These are phyloP conservation scores for Jaenimonas drosophilae DNA, from an alignment of 208 protist species.

Conservation along the genomic window DNA sequence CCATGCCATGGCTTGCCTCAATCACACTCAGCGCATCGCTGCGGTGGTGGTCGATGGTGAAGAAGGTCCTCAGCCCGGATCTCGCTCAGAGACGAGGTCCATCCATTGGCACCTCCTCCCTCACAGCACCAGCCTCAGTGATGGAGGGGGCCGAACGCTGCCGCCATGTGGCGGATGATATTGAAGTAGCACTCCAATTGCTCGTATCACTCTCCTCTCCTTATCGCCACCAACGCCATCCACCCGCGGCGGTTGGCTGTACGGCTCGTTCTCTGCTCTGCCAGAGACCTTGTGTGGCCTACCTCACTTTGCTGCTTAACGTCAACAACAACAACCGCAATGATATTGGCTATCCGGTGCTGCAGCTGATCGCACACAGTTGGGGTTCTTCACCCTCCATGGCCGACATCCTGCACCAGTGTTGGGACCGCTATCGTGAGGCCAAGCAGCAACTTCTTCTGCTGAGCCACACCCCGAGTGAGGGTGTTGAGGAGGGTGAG, in stretches of 20 bases:
- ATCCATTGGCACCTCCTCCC: too few relatives aligned
- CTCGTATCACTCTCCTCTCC: constrained; percentile 36
- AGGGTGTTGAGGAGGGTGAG: too few relatives aligned
- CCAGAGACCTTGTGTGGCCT: constrained; percentile 61
- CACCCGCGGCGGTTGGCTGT: constrained; percentile 25
- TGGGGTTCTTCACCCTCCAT: constrained; percentile 54
- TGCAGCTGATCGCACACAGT: constrained; percentile 51
- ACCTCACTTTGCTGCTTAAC: constrained; percentile 68
- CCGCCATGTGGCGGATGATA: too few relatives aligned
- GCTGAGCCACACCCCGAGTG: constrained; percentile 6
- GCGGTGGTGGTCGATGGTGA: too few relatives aligned
- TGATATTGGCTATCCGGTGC: constrained; percentile 33
- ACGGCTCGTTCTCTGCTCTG: constrained; percentile 57
- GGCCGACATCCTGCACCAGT: constrained; percentile 27
- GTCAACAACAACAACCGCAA: constrained; percentile 18
- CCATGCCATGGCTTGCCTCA: too few relatives aligned
- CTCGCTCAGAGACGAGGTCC: too few relatives aligned
- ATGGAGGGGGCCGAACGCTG: too few relatives aligned
- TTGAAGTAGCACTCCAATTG: constrained; percentile 44
- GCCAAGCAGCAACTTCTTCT: constrained; percentile 6
- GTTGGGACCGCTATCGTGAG: constrained; percentile 26
- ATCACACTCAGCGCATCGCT: too few relatives aligned
- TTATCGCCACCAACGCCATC: constrained; percentile 45
- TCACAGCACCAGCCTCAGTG: too few relatives aligned
- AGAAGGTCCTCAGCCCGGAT: too few relatives aligned